Percentiles rank a stretch among this genome's conserved stretches.
Conservation (phyloP, 768 basidiomycete species). For the Pulveroboletus sp. region DNA sequence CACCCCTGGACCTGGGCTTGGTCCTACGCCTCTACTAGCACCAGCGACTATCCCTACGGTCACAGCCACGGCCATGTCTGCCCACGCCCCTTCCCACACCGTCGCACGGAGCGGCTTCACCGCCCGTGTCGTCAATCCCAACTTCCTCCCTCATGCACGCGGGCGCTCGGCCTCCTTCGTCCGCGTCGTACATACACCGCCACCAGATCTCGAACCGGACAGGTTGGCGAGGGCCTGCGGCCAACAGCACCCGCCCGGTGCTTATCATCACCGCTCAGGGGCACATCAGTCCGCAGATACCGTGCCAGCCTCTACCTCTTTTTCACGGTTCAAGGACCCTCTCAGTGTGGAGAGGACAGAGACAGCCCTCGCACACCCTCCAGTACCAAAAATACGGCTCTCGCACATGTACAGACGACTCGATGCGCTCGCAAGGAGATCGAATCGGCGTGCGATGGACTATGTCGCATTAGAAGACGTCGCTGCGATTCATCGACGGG, state of each 20-base stretch:
- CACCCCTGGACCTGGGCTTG: too few relatives aligned
- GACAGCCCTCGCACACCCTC: conserved; percentile 1
- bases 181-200: conserved; percentile 18
- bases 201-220: conserved; percentile 28
- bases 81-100: conserved; percentile 12
- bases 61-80: too few relatives aligned
- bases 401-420: conserved; percentile 25
- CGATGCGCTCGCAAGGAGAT: conserved; percentile 22
- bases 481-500: conserved; percentile 12
- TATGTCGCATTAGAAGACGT: conserved; percentile 25
- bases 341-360: not conserved
- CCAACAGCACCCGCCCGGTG: conserved; percentile 5
- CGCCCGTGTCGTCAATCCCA: conserved; percentile 6
- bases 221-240: conserved; percentile 30
- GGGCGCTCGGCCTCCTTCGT: conserved; percentile 23
- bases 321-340: not conserved
- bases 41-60: too few relatives aligned
- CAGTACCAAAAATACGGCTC: conserved; percentile 18
- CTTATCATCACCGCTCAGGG: not conserved
- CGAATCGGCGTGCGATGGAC: conserved; percentile 25
- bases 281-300: not conserved
- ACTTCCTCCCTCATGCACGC: conserved; percentile 11
- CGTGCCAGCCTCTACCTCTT: not conserved
- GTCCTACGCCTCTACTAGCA: too few relatives aligned
- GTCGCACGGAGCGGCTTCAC: conserved; percentile 14